A percentile compares a stretch with the other conserved stretches of the same genome.
Conservation (phyloP, 108 stramenopile species). For the Asterionellopsis glacialis region DNA sequence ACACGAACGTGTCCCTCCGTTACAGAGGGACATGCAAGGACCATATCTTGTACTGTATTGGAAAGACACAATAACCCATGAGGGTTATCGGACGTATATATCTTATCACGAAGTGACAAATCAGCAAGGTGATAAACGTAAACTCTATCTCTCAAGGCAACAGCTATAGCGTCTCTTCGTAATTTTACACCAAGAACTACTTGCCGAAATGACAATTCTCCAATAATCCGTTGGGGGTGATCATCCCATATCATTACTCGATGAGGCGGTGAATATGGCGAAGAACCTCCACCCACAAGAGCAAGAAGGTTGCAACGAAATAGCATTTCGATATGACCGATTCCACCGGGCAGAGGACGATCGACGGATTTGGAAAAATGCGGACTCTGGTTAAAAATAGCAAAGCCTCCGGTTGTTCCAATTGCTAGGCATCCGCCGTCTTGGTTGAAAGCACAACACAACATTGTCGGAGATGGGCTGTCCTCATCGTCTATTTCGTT, state of each 20-base stretch:
- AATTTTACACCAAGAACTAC: constrained; percentile 86
- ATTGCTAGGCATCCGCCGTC: constrained; percentile 86
- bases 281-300: constrained; percentile 86
- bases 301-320: constrained; percentile 98
- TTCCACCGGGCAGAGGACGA: constrained; percentile 69
- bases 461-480: constrained; percentile 16
- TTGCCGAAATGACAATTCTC: constrained; percentile 90
- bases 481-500: neutral
- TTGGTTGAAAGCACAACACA: constrained; percentile 80
- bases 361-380: constrained; percentile 83
- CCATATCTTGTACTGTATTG: constrained; percentile 86
- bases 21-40: constrained; percentile 92
- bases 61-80: constrained; percentile 86
- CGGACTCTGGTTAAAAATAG: constrained; percentile 94
- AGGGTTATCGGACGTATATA: constrained; percentile 90
- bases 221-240: constrained; percentile 89
- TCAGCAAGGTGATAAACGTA: constrained; percentile 94
- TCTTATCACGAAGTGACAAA: constrained; percentile 87
- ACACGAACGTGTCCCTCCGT: constrained; percentile 90
- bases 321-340: constrained; percentile 98
- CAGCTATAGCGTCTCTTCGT: constrained; percentile 94
- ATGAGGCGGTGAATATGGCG: constrained; percentile 91
- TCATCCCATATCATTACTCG: constrained; percentile 99
- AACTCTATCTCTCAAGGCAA: constrained; percentile 88
- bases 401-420: constrained; percentile 90